Conservation (phyloP, 108 stramenopile genomes). For the Cylindrotheca closterium region DNA sequence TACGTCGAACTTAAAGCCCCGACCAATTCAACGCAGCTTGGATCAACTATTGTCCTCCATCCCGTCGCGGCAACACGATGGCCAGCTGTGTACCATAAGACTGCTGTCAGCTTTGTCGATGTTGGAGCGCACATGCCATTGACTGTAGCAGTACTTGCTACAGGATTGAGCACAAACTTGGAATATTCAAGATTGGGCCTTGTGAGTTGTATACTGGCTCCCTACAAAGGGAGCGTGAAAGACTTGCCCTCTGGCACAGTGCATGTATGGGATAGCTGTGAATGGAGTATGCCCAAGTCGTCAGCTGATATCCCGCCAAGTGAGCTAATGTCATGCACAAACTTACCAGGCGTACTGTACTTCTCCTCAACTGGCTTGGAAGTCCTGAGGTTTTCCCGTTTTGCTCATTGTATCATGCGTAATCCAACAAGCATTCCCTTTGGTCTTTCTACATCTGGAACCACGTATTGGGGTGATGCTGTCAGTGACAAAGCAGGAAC, state of each 20-base stretch:
- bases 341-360: not conserved
- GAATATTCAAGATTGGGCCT: constrained; percentile 26
- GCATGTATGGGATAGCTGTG: constrained; percentile 25
- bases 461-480: constrained; percentile 34
- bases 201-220: constrained; percentile 25
- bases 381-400: not conserved
- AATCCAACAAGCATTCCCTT: constrained; percentile 18
- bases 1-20: constrained; percentile 17
- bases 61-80: constrained; percentile 31
- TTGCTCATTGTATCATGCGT: not conserved
- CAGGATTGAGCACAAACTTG: constrained; percentile 17
- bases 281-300: constrained; percentile 7
- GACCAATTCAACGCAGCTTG: constrained; percentile 29
- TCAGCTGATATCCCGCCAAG: not conserved
- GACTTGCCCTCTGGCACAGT: constrained; percentile 1
- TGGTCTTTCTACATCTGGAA: constrained; percentile 66
- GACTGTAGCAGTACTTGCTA: constrained; percentile 20
- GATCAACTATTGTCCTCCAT: constrained; percentile 20
- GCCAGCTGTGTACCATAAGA: constrained; percentile 12
- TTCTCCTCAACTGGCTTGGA: not conserved
- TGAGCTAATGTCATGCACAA: not conserved
- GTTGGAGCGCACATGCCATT: constrained; percentile 42
- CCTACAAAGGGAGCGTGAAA: constrained; percentile 1
- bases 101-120: constrained; percentile 33
- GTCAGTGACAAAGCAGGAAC: constrained; percentile 43